Evolutionary conservation across 176 grass and related monocot genomes (phyloP).

Genomic region (Triticum turgidum): DNA sequence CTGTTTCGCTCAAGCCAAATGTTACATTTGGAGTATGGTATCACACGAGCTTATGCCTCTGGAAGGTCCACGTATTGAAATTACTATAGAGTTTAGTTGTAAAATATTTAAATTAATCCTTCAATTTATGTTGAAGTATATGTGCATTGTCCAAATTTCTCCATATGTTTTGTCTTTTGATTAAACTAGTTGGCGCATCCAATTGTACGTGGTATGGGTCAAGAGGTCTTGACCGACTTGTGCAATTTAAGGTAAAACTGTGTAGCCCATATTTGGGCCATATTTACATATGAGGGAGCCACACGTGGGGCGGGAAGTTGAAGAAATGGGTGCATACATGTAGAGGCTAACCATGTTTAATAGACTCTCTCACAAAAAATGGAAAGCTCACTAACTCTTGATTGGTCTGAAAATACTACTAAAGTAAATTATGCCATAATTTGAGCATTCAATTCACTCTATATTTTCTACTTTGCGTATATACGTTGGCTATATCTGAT

Average conservation of each 20-base stretch:
- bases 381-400: neutral
- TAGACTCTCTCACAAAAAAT: no score
- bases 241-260: neutral
- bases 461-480: neutral
- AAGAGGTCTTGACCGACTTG: neutral
- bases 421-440: neutral
- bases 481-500: neutral
- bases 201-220: neutral
- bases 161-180: no score
- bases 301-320: neutral
- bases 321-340: neutral
- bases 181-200: neutral
- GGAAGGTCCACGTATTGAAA: neutral
- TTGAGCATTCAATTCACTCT: neutral
- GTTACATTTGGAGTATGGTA: neutral
- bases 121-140: neutral
- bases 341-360: no score
- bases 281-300: no score
- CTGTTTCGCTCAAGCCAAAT: no score
- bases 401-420: neutral
- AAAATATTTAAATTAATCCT: neutral
- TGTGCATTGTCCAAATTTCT: neutral
- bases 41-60: neutral
- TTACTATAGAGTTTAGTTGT: neutral
- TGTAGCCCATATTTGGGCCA: neutral